These are phyloP conservation scores for Balansia obtecta DNA, from an alignment of 2,329 filamentous ascomycete genomes.

Conservation along the genomic window DNA sequence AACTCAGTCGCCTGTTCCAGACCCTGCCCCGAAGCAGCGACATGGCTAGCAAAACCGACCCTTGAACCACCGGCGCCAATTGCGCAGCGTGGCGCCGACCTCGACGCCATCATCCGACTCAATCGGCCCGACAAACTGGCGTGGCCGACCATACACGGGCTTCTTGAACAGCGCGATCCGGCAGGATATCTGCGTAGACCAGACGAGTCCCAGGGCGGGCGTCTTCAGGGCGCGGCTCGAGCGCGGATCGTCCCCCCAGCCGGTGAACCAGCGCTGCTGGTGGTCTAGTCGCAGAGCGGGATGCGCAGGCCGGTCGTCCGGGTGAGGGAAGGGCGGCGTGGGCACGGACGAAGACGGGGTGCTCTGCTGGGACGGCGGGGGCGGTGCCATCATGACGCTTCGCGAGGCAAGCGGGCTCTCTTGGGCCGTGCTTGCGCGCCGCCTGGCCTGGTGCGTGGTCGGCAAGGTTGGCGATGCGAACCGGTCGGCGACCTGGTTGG, in stretches of 20 bases:
- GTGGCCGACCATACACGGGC: conserved; percentile 36
- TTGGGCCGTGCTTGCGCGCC: conserved; percentile 15
- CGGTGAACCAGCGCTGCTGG: conserved; percentile 90
- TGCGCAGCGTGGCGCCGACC: conserved; percentile 33
- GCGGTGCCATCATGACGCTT: conserved; percentile 21
- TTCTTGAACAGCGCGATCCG: conserved; percentile 71
- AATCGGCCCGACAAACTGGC: conserved; percentile 21
- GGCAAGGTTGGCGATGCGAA: conserved; percentile 34
- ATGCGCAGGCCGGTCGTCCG: conserved; percentile 20
- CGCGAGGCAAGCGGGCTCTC: conserved; percentile 39
- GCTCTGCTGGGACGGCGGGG: conserved; percentile 17
- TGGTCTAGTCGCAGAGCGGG: conserved; percentile 64
- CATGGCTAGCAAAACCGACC: conserved; percentile 82
- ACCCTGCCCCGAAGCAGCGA: conserved; percentile 36
- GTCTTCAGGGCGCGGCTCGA: conserved; percentile 52
- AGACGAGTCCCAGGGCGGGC: conserved; percentile 75
- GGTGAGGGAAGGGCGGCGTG: conserved; percentile 21
- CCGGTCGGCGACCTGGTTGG: conserved; percentile 90
- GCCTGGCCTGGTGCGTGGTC: neutral
- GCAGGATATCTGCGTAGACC: conserved; percentile 78
- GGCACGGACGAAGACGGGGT: conserved; percentile 13
- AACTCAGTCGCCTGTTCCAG: conserved; percentile 51
- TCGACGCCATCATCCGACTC: conserved; percentile 29
- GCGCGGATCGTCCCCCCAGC: conserved; percentile 67
- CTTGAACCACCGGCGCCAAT: conserved; percentile 69